These are phyloP conservation scores for Lizonia empirigonia DNA, from an alignment of 2,329 filamentous ascomycete genomes.

Conservation along the genomic window DNA sequence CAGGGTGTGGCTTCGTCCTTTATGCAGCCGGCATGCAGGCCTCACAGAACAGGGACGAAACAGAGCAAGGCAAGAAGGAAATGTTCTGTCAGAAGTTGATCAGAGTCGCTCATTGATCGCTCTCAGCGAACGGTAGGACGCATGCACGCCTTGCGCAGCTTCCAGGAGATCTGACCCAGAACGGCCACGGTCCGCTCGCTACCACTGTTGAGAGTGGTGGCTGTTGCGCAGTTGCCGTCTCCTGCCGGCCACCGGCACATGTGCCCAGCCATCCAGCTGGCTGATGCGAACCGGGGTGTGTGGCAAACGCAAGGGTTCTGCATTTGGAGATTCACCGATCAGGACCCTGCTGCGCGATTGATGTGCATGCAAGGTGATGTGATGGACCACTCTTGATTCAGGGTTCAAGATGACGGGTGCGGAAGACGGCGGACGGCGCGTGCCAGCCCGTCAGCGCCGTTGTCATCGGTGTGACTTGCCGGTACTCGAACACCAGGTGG, in stretches of 20 bases:
- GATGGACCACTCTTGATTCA: background rate
- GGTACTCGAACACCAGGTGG: background rate
- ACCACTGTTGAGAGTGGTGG: slow-evolving; percentile 2
- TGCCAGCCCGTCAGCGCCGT: slow-evolving; percentile 18
- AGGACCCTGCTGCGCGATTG: background rate
- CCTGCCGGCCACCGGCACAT: background rate
- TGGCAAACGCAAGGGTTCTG: slow-evolving; percentile 1
- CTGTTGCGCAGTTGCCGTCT: background rate
- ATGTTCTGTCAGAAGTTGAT: background rate
- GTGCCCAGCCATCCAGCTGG: background rate
- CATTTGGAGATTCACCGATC: slow-evolving; percentile 1
- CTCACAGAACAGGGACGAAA: background rate
- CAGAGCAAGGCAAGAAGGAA: background rate
- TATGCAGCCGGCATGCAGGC: background rate
- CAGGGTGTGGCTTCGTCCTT: background rate
- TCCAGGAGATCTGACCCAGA: background rate
- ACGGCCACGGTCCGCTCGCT: slow-evolving; percentile 15
- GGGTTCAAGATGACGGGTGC: background rate
- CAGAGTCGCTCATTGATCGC: background rate
- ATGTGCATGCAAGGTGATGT: background rate
- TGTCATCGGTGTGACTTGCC: slow-evolving; percentile 26
- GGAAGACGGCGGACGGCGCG: slow-evolving; percentile 22
- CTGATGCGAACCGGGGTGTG: background rate
- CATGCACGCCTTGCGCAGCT: background rate
- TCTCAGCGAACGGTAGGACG: slow-evolving; percentile 1